Evolutionary conservation across 2,329 filamentous ascomycete species (phyloP), one percentile per base, ranked within the genome.

Genomic region (Scedosporium aurantiacum): DNA sequence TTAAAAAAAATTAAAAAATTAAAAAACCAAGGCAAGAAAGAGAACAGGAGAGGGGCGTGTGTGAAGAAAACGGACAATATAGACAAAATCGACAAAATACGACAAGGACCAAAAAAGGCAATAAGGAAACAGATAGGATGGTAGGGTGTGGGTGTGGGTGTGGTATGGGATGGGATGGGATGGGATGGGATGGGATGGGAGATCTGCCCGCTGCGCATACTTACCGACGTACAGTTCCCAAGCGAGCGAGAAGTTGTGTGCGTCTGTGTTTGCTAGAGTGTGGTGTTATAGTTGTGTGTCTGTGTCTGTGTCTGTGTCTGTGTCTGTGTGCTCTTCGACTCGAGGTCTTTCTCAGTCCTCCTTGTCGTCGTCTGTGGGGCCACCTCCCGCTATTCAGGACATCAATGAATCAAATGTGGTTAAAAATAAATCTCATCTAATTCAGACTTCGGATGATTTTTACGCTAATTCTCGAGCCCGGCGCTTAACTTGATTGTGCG

Each of bases 401-500:
- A n/a, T n/a, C n/a, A n/a, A n/a, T n/a, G n/a, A n/a, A 54, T 54
- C 50, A 28, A 7, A 23, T 10, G 12, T 14, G 7, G 18, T 54
- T 54, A 54, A 54, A 54, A 54, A 54, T 54, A 54, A 54, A 54
- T 54, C 23, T 47, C 23, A 54, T 54, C 50, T 54, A 23, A 27
- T 23, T 27, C 18, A 52, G 21, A 52, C n/a, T 54, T 54, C 18
- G 50, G 50, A 28, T 23, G 23, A 54, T 54, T 54, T 54, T 12
- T 27, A 47, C 43, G 50, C 50, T 54, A 27, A 14, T 1, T 54
- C 27, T 54, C n/a, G 50, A 16, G 23, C 50, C 23, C 50, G 23
- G 50, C 50, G 50, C 50, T 54, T 54, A 54, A 54, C n/a, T 23
- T 47, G 16, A 16, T 23, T 47, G 43, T 18, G 21, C n/a, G 5